A percentile compares a stretch with the other conserved stretches of the same genome.
These are phyloP conservation scores for Colletotrichum sp. DNA, from an alignment of 2,329 filamentous ascomycete species.

Conservation along the genomic window DNA sequence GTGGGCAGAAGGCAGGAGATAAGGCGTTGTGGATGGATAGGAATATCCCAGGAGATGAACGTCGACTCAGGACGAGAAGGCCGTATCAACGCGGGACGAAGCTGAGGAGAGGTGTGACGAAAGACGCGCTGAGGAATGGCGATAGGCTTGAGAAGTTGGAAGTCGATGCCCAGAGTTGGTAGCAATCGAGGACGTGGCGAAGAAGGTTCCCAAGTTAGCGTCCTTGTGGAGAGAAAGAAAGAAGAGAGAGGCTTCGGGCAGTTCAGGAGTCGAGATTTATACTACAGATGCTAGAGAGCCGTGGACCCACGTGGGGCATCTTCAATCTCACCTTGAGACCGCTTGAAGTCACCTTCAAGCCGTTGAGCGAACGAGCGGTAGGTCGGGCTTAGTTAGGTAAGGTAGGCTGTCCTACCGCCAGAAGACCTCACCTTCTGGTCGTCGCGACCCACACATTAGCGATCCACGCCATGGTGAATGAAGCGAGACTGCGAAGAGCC, in stretches of 20 bases:
- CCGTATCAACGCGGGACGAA: not conserved
- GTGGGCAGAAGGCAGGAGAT: not conserved
- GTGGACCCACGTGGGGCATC: not conserved
- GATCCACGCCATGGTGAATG: not conserved
- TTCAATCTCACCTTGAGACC: not conserved
- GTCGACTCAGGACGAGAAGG: not conserved
- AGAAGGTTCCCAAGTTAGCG: not conserved
- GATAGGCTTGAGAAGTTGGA: not conserved
- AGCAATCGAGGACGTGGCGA: not conserved
- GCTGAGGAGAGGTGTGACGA: not conserved
- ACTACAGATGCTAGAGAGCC: not conserved
- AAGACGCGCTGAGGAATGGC: not conserved
- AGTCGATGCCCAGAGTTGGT: not conserved
- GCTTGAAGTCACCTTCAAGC: not conserved
- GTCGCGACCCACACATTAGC: not conserved
- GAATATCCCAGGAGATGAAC: rapidly evolving
- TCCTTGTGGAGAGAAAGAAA: not conserved
- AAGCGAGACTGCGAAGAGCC: not conserved
- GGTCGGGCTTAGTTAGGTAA: not conserved
- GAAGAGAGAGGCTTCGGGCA: not conserved
- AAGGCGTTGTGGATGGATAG: rapidly evolving
- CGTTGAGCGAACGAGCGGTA: not conserved
- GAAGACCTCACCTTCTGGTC: not conserved
- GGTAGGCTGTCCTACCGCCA: not conserved
- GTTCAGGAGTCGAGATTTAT: not conserved